Base-by-base conservation (phyloP, 73 alveolate genomes). In the Paramecium octaurelia region DNA sequence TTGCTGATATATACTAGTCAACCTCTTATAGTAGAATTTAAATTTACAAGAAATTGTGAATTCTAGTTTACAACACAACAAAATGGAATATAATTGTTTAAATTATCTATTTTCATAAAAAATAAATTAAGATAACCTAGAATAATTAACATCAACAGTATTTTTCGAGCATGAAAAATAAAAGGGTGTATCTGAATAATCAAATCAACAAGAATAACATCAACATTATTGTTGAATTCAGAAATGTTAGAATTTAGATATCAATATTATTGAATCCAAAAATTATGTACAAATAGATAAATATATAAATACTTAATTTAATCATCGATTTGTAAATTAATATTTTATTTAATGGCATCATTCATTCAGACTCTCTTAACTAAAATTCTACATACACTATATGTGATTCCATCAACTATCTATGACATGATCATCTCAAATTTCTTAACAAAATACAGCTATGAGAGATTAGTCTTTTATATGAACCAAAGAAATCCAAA, bases 401-500 rank as follows among this genome's bases (percentile, higher is more conserved):
- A 77, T 11, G 20, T 77, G 2, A 77, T 77, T 38, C 73, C 90
- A 2, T 77, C 91, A 80, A 48, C 76, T 6, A 46, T 80, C 16
- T 80, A 80, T 24, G 91, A 80, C n/a, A 8, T 77, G 23, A 59
- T 38, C 23, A 77, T 77, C 2, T 40, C 90, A 77, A 77, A 44
- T 21, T 42, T 77, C 68, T 21, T 77, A 80, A 80, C 91, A 20
- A 80, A 80, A 24, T 80, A 44, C 27, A 42, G 76, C 38, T 80
- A 80, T 80, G 91, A 80, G 27, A 80, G 91, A 46, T 23, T 80
- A 12, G 75, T 44, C n/a, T 24, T 40, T 42, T 44, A 43, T 23
- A 44, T 80, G 76, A 42, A 44, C 44, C 43, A 42, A 27, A 44
- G 36, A 23, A 46, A 80, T 89, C 94, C 88, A 34, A 83, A 89